phyloP scores from a whole-genome alignment of 352 stramenopile genomes.

The Phytopythium ostracodes region DNA sequence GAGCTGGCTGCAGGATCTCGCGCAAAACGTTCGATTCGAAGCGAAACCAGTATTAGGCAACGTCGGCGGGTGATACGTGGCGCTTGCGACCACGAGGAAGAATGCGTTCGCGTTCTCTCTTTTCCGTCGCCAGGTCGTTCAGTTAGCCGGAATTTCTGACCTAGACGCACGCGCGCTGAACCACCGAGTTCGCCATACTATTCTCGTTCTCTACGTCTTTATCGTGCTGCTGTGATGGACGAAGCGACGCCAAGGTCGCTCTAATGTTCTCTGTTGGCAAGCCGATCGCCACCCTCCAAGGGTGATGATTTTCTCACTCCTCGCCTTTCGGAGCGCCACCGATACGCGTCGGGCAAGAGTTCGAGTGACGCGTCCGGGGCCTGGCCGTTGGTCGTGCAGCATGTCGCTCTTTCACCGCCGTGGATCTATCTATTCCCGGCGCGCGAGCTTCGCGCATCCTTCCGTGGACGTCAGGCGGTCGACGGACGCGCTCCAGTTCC shows the following conservation, averaged over 20 bases:
- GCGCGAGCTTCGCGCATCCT: neutral
- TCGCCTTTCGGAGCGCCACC: neutral
- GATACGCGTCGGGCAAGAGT: neutral
- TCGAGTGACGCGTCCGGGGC: neutral
- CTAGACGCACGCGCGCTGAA: neutral
- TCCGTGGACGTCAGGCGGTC: neutral
- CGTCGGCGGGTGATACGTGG: neutral
- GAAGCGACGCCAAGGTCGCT: no score
- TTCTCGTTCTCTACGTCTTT: neutral
- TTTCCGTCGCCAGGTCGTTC: neutral
- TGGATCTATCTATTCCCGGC: neutral
- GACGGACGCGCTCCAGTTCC: neutral
- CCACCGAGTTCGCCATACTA: neutral
- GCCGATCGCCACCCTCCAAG: neutral
- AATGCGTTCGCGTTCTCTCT: neutral
- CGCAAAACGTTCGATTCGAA: neutral
- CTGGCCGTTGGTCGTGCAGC: no score
- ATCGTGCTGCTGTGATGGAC: neutral
- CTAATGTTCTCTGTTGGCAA: no score
- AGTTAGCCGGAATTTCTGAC: neutral
- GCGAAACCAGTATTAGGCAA: neutral
- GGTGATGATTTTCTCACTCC: neutral
- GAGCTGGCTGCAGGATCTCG: neutral
- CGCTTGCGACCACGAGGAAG: no score
- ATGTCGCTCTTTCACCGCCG: no score